These are phyloP conservation scores for Dentipellis fragilis DNA, from an alignment of 768 basidiomycete species.

Conservation along the genomic window DNA sequence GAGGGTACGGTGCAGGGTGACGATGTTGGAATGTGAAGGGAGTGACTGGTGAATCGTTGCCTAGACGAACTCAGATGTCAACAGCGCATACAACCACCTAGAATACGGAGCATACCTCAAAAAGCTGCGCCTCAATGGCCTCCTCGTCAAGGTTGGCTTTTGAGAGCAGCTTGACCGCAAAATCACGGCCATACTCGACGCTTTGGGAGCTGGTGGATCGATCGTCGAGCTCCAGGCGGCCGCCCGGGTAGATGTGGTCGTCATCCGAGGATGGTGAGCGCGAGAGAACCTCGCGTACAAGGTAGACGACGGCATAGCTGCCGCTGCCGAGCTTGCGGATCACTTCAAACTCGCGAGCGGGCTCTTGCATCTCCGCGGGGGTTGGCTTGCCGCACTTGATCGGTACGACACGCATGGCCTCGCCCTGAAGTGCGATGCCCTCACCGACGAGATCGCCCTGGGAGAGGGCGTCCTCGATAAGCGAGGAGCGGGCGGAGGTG, in stretches of 20 bases:
- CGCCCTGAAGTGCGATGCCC: conserved; percentile 31
- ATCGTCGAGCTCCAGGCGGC: conserved; percentile 24
- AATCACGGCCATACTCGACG: conserved; percentile 60
- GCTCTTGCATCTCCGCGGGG: conserved; percentile 20
- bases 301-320: conserved; percentile 90
- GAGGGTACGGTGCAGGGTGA: conserved; percentile 86
- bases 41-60: conserved; percentile 94
- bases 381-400: conserved; percentile 26
- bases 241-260: conserved; percentile 42
- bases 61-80: conserved; percentile 25
- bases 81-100: not conserved
- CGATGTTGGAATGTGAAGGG: conserved; percentile 84
- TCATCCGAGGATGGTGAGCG: conserved; percentile 26
- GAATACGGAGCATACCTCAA: conserved; percentile 50
- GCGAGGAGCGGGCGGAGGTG: conserved; percentile 8
- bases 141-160: conserved; percentile 90
- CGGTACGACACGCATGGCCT: conserved; percentile 51
- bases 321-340: conserved; percentile 80
- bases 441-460: conserved; percentile 14
- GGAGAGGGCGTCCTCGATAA: conserved; percentile 11
- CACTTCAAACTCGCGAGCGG: conserved; percentile 71
- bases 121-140: conserved; percentile 78
- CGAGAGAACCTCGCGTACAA: conserved; percentile 62
- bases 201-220: conserved; percentile 22
- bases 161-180: conserved; percentile 93